These are phyloP conservation scores for Ascochyta pisi DNA, from an alignment of 2,329 filamentous ascomycete genomes.

Conservation along the genomic window DNA sequence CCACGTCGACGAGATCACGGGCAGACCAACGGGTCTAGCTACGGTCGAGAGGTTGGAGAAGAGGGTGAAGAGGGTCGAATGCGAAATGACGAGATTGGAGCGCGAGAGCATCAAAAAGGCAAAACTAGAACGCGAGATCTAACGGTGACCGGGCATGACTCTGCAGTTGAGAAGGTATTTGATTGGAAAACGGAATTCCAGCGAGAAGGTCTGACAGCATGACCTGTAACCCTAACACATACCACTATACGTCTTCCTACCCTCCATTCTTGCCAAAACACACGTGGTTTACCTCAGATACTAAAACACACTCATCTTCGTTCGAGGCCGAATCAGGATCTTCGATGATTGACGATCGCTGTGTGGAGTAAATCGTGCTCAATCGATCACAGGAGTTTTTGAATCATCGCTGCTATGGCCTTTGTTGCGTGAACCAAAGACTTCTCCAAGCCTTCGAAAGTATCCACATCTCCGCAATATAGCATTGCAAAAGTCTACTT, in stretches of 20 bases:
- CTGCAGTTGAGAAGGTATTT: neutral
- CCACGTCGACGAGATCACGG: slow-evolving; percentile 12
- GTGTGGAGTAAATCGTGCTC: no score
- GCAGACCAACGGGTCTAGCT: slow-evolving; percentile 6
- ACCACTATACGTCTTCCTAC: neutral
- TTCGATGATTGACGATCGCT: no score
- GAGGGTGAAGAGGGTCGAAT: slow-evolving; percentile 1
- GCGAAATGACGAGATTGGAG: neutral
- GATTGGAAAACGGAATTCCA: slow-evolving; percentile 14
- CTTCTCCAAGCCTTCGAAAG: no score
- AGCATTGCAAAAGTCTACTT: no score
- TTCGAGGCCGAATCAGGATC: no score
- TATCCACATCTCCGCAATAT: no score
- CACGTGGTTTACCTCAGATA: no score
- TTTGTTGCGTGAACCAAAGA: no score
- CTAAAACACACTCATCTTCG: no score
- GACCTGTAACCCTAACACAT: neutral
- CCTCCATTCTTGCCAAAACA: neutral
- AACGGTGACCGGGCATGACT: neutral
- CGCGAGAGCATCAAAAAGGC: neutral
- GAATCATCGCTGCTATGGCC: no score
- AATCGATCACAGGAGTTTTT: no score
- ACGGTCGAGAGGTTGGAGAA: slow-evolving; percentile 8
- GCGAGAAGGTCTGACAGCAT: slow-evolving; percentile 5
- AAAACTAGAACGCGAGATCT: neutral